phyloP scores from a whole-genome alignment of 1,284 basidiomycete species.

The Microbotryomycetes sp. region DNA sequence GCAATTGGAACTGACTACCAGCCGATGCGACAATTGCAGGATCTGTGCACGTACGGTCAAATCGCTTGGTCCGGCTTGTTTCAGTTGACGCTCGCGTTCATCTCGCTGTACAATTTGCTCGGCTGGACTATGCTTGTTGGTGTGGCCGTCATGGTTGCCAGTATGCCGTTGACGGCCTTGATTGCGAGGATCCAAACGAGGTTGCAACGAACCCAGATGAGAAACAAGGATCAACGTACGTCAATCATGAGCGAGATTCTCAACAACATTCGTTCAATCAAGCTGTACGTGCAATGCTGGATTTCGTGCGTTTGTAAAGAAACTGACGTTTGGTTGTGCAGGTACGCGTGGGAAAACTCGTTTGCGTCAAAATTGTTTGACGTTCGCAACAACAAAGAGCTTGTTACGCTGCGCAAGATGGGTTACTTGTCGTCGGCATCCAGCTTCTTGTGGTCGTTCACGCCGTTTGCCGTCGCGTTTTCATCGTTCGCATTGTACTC shows the following conservation, averaged over 20 bases:
- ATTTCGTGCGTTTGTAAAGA: constrained; percentile 51
- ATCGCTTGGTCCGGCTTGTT: constrained; percentile 48
- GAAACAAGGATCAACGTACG: constrained; percentile 60
- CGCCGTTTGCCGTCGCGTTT: constrained; percentile 67
- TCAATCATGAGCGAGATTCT: constrained; percentile 61
- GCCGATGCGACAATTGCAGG: neutral
- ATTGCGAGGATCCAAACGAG: constrained; percentile 67
- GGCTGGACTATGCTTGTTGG: constrained; percentile 60
- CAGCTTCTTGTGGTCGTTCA: constrained; percentile 40
- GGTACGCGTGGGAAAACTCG: constrained; percentile 65
- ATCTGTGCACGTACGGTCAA: constrained; percentile 30
- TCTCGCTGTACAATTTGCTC: constrained; percentile 67
- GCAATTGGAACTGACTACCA: constrained; percentile 62
- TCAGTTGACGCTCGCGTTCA: constrained; percentile 75
- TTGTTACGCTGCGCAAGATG: constrained; percentile 73
- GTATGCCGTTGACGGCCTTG: constrained; percentile 63
- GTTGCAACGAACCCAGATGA: constrained; percentile 85
- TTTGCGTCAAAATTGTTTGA: constrained; percentile 66
- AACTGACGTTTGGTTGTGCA: constrained; percentile 48
- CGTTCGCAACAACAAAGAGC: constrained; percentile 77
- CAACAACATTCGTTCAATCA: constrained; percentile 75
- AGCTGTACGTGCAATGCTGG: constrained; percentile 44
- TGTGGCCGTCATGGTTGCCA: constrained; percentile 73
- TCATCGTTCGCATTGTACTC: constrained; percentile 80
- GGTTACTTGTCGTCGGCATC: constrained; percentile 42